Evolutionary conservation across 345 rosid species (phyloP), one percentile per base, ranked within the genome.

Genomic region (Tarenaya hassleriana): DNA sequence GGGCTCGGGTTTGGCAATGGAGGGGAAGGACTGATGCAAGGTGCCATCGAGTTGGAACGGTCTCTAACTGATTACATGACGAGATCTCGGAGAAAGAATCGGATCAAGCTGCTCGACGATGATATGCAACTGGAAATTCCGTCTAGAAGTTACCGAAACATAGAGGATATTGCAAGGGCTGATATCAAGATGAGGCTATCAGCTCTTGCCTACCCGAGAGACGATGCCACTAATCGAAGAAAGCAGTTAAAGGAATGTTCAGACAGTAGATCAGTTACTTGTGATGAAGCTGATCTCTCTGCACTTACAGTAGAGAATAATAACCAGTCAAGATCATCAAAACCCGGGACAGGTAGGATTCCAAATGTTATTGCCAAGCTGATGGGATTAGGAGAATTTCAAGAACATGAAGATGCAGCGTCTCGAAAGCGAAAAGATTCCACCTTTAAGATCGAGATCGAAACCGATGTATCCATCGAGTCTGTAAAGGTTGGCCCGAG

Each of bases 281-380:
- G 54, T 49, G 59, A 68, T n/a, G n/a, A 21, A 48, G 41, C 47
- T 19, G 63, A 59, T 10, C 16, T 47, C 10, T 33, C 35, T 33
- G 35, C 7, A 33, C 0, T 11, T 7, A 66, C 46, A 51, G 59
- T 40, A 33, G 41, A n/a, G n/a, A n/a, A 41, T 69, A 63, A 61
- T 62, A 68, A 62, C 29, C 58, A 31, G 4, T 49, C 66, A 4
- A 70, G 58, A 56, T 64, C 83, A 13, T 7, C 69, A 37, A 81
- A 75, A 53, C 53, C 69, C 8, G 88, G 73, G 15, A 92, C 79
- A 47, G 79, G 62, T 16, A 81, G 95, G 68, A 79, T 88, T 51
- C 81, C 97, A 19, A 88, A 72, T 71, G 90, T 88, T 39, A 77
- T 88, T 18, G 95, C 95, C 4, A 85, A 81, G 80, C 60, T 85